Conservation (phyloP, 2,329 filamentous ascomycete genomes). For the Colletotrichum costaricense region DNA sequence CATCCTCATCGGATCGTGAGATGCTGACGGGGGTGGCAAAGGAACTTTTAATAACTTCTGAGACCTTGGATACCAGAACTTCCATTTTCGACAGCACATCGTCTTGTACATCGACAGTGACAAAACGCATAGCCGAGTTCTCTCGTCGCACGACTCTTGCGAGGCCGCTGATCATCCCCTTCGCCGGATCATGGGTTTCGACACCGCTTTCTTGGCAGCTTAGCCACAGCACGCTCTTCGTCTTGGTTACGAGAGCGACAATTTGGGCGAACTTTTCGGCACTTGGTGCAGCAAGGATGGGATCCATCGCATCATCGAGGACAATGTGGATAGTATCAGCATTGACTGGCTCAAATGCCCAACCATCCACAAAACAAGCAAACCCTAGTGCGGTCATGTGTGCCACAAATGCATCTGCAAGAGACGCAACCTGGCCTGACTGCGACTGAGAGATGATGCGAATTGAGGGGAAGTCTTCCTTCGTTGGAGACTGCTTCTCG, state of each 20-base stretch:
- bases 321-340: not conserved
- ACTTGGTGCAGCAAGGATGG: not conserved
- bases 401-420: not conserved
- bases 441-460: not conserved
- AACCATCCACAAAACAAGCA: not conserved
- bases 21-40: not conserved
- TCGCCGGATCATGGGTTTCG: slow-evolving; percentile 1
- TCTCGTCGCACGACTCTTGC: slow-evolving; percentile 39
- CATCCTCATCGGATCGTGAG: not conserved
- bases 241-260: not conserved
- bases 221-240: slow-evolving; percentile 13
- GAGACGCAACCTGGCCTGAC: not conserved
- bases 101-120: slow-evolving; percentile 37
- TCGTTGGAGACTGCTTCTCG: not conserved
- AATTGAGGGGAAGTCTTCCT: not conserved
- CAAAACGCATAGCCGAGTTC: slow-evolving; percentile 34
- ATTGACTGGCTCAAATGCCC: not conserved
- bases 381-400: not conserved
- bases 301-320: not conserved
- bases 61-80: not conserved
- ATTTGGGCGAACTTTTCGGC: not conserved
- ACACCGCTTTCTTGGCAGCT: slow-evolving; percentile 1
- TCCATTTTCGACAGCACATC: not conserved
- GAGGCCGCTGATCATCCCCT: slow-evolving; percentile 38
- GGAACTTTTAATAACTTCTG: not conserved